Percentiles rank a stretch among this genome's conserved stretches.
phyloP scores from a whole-genome alignment of 495 filamentous ascomycete genomes.

The Daldinia loculata region DNA sequence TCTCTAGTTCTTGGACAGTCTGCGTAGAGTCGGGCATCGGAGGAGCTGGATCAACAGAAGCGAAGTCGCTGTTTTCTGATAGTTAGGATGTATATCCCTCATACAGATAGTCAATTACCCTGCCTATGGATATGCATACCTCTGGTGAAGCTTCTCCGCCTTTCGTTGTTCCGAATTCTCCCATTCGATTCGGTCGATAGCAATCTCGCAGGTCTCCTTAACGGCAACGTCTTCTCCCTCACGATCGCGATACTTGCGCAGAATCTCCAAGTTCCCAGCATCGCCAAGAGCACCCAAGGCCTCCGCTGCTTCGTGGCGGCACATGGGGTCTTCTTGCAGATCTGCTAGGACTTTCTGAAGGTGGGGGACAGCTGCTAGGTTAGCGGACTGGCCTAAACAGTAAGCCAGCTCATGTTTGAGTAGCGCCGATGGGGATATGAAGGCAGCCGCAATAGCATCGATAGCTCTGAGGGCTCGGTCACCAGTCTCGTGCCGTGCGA shows the following conservation, averaged over 20 bases:
- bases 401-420: conserved; percentile 97
- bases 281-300: conserved; percentile 90
- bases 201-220: conserved; percentile 96
- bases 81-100: conserved; percentile 28
- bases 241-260: conserved; percentile 76
- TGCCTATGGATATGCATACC: conserved; percentile 58
- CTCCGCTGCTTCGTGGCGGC: conserved; percentile 95
- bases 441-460: conserved; percentile 89
- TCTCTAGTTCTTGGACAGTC: conserved; percentile 78
- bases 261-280: conserved; percentile 70
- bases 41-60: conserved; percentile 94
- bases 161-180: conserved; percentile 77
- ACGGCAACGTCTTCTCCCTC: conserved; percentile 77
- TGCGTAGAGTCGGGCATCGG: conserved; percentile 72
- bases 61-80: conserved; percentile 74
- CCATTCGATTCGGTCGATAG: conserved; percentile 93
- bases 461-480: conserved; percentile 77
- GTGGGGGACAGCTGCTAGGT: conserved; percentile 74
- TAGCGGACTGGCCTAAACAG: conserved; percentile 90
- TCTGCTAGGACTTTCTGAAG: conserved; percentile 82
- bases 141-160: conserved; percentile 77
- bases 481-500: conserved; percentile 74
- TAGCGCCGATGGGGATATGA: conserved; percentile 82
- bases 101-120: conserved; percentile 8
- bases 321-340: conserved; percentile 86